These are phyloP conservation scores for Trichosporon asahii DNA, from an alignment of 1,284 basidiomycete species.

Conservation along the genomic window DNA sequence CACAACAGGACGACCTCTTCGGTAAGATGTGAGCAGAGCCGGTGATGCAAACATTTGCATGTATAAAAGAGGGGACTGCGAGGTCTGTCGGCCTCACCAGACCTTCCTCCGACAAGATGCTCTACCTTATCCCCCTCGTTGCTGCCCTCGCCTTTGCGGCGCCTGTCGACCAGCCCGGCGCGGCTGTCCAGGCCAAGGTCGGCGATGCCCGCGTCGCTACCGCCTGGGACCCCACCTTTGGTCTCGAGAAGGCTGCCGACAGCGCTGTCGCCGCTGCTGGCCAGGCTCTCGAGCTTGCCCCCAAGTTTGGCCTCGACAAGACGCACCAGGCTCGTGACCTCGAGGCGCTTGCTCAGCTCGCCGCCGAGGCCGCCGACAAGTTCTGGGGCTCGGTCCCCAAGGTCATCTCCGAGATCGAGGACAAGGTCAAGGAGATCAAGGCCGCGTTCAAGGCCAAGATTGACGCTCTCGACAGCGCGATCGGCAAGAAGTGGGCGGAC, in stretches of 20 bases:
- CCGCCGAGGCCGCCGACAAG: neutral
- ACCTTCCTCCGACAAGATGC: neutral
- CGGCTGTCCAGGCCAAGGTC: neutral
- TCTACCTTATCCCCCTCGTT: conserved; percentile 6
- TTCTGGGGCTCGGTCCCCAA: neutral
- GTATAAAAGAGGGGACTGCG: neutral
- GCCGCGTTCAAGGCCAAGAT: neutral
- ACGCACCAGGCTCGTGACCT: neutral
- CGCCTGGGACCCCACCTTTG: neutral
- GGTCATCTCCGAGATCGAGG: neutral
- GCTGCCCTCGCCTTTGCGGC: conserved; percentile 4
- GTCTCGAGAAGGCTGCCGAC: neutral
- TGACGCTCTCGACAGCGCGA: neutral
- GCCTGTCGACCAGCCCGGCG: neutral
- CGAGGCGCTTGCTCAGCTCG: neutral
- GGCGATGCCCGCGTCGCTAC: neutral
- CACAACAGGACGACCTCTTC: neutral
- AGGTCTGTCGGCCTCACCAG: neutral
- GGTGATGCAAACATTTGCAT: neutral
- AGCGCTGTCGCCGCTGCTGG: neutral
- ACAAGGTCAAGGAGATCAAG: neutral
- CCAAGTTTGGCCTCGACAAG: neutral
- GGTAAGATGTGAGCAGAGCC: neutral
- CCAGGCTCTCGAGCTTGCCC: neutral
- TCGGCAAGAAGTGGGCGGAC: neutral